Percentiles rank a stretch among this genome's conserved stretches.
Evolutionary conservation across 768 basidiomycete genomes (phyloP).

Genomic region (Leccinum uliginosum): DNA sequence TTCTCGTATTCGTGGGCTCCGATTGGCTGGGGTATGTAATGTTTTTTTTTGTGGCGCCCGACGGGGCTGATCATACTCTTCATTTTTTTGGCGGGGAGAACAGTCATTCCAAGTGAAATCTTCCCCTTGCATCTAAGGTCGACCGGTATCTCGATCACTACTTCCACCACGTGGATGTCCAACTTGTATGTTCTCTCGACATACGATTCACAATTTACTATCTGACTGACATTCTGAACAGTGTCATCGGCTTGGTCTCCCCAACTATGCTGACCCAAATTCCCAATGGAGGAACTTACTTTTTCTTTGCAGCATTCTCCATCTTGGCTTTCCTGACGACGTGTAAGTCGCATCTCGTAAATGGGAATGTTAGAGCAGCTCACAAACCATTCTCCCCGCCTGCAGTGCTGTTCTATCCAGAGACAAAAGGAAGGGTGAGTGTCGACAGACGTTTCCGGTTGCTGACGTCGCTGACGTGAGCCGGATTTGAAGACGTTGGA

Average conservation of each 20-base stretch:
- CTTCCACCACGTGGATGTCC: slow-evolving; percentile 40
- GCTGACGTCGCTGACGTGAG: not conserved
- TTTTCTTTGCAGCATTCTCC: slow-evolving; percentile 25
- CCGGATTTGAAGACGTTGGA: slow-evolving; percentile 25
- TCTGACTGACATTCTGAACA: slow-evolving; percentile 4
- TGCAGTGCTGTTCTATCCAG: slow-evolving; percentile 26
- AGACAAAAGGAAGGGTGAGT: slow-evolving; percentile 32
- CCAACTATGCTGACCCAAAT: slow-evolving; percentile 24
- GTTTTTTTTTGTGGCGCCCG: not conserved
- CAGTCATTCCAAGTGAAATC: slow-evolving; percentile 38
- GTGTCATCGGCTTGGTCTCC: slow-evolving; percentile 27
- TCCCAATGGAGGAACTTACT: slow-evolving; percentile 25
- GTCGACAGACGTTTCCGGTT: not conserved
- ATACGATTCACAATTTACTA: not conserved
- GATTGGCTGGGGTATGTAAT: slow-evolving; percentile 25
- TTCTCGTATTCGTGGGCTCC: slow-evolving; percentile 34
- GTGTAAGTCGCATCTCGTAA: slow-evolving; percentile 12
- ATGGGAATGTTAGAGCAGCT: not conserved
- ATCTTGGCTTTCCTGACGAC: slow-evolving; percentile 28
- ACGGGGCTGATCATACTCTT: not conserved
- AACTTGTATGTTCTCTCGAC: slow-evolving; percentile 26
- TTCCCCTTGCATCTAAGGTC: slow-evolving; percentile 40
- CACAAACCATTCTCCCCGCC: not conserved
- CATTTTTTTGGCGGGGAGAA: slow-evolving; percentile 10
- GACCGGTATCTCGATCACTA: slow-evolving; percentile 39